phyloP scores from a whole-genome alignment of 306 rosid genomes.

The Parietaria judaica region DNA sequence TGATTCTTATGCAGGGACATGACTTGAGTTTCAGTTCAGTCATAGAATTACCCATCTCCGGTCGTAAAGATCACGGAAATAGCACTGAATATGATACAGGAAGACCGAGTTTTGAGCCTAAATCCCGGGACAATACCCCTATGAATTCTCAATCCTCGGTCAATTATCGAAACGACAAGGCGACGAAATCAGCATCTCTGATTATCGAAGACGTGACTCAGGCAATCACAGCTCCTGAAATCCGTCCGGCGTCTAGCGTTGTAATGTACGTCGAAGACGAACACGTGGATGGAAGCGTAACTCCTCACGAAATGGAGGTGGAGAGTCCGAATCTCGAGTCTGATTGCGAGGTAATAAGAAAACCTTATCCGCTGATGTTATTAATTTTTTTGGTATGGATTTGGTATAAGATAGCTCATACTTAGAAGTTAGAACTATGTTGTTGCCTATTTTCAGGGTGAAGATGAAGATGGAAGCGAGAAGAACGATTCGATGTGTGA shows the following conservation, averaged over 20 bases:
- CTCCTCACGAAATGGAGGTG: conserved; percentile 22
- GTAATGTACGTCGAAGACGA: conserved; percentile 38
- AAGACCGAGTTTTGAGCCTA: conserved; percentile 12
- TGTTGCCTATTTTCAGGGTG: conserved; percentile 33
- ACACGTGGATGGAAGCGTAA: conserved; percentile 29
- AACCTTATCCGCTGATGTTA: conserved; percentile 17
- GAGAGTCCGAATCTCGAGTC: conserved; percentile 28
- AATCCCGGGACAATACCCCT: conserved; percentile 17
- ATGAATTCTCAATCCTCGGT: conserved; percentile 18
- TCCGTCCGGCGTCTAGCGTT: conserved; percentile 31
- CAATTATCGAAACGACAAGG: conserved; percentile 18
- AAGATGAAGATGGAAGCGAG: conserved; percentile 26
- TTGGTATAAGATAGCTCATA: conserved; percentile 11
- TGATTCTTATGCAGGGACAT: conserved; percentile 40
- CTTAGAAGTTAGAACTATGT: conserved; percentile 4
- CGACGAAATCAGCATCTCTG: conserved; percentile 17
- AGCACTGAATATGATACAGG: conserved; percentile 27
- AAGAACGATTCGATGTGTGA: conserved; percentile 35
- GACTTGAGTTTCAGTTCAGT: conserved; percentile 27
- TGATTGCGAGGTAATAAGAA: conserved; percentile 40
- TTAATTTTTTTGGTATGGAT: conserved; percentile 4
- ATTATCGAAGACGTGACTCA: conserved; percentile 32
- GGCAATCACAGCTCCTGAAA: conserved; percentile 21
- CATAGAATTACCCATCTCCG: conserved; percentile 28
- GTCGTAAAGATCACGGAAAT: conserved; percentile 19